Base-by-base conservation (phyloP, 169 alveolate species). In the Cryptosporidium parvum region DNA sequence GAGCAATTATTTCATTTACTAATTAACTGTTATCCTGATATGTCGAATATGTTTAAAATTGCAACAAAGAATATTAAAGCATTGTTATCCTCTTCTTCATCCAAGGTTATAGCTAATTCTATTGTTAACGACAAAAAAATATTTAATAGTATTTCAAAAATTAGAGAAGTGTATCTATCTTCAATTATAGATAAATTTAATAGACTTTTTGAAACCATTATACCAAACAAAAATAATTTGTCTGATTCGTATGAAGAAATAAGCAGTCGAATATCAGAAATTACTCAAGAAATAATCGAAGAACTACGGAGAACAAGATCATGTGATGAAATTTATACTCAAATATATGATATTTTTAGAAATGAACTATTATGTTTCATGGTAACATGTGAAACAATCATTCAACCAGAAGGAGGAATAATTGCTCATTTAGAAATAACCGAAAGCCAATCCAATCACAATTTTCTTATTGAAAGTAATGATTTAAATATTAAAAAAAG, bases 341-440 rank as follows among this genome's bases (percentile, higher is more conserved):
- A 39, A 16, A 33, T 80, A 8, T 80, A 53, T 65, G 89, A 80
- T 18, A 39, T 62, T 42, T 80, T 80, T 39, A 59, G 26, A 65
- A 80, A 80, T 7, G 45, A 62, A 31, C 33, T 80, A 16, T 80
- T 80, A 33, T 65, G 53, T 65, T 80, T 80, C 44, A 80, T 80
- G 48, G 89, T 80, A 21, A 23, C 67, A 0, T 80, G 89, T 21
- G 89, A 65, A 39, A 80, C 89, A 6, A 35, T 80, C 18, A 45
- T 80, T n/a, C 89, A 80, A 65, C 75, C 89, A 0, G 89, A 80
- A 65, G 89, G 89, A 23, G 75, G 89, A 59, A 62, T 62, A 33
- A 80, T 80, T 26, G 7, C 4, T 23, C 62, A 42, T 23, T 37
- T 29, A 8, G 75, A 62, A 80, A 35, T 18, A 35, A 42, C 44